Conservation (phyloP, 495 filamentous ascomycete genomes). For the Daldinia vernicosa region DNA sequence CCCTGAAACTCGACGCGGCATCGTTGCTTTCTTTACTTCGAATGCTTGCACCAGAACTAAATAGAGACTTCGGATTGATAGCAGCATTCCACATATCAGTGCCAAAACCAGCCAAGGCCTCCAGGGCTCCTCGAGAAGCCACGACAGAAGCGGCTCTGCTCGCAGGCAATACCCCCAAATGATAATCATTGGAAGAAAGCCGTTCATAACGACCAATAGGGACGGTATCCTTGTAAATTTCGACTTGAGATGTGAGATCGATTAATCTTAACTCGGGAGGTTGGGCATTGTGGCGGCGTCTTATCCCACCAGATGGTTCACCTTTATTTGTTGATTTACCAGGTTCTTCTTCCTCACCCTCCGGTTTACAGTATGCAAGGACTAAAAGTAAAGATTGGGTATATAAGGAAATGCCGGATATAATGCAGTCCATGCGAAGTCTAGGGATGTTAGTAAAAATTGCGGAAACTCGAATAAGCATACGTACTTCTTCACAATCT, state of each 20-base stretch:
- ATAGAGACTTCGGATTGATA: constrained; percentile 81
- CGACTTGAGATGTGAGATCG: constrained; percentile 79
- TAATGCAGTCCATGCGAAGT: constrained; percentile 92
- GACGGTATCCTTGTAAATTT: constrained; percentile 80
- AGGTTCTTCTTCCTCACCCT: constrained; percentile 62
- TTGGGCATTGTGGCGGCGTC: constrained; percentile 74
- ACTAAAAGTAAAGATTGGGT: constrained; percentile 88
- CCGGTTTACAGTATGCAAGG: constrained; percentile 83
- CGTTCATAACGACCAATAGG: constrained; percentile 84
- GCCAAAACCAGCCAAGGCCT: constrained; percentile 66
- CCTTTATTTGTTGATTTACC: constrained; percentile 49
- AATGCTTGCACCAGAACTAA: constrained; percentile 87
- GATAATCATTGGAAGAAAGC: constrained; percentile 90
- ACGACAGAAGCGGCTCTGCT: constrained; percentile 67
- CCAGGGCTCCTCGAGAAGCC: constrained; percentile 73
- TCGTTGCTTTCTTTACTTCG: constrained; percentile 73
- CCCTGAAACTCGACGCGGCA: constrained; percentile 46
- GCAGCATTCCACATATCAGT: constrained; percentile 79
- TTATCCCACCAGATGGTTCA: constrained; percentile 66
- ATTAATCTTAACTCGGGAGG: constrained; percentile 91
- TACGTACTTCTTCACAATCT: constrained; percentile 89
- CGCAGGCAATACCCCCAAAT: constrained; percentile 82
- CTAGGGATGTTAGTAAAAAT: constrained; percentile 58
- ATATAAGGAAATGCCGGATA: constrained; percentile 97
- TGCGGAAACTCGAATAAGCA: not conserved